Percentiles rank a stretch among this genome's conserved stretches.
These are phyloP conservation scores for Candida endomychidarum DNA, from an alignment of 805 yeast species.

Conservation along the genomic window DNA sequence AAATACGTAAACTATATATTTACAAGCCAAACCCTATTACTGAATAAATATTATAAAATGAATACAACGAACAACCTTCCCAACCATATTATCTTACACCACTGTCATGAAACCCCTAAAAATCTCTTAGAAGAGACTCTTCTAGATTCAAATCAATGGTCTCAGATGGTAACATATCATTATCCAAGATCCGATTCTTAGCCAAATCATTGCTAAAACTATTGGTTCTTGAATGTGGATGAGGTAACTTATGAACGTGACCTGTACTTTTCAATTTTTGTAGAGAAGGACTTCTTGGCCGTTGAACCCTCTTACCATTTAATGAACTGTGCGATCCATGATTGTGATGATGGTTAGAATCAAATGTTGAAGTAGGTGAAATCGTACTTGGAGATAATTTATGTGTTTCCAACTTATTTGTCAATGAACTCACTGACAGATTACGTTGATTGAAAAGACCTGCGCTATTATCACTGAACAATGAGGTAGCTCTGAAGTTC, in stretches of 20 bases:
- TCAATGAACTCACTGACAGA: conserved; percentile 22
- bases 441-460: conserved; percentile 11
- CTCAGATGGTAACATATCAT: conserved; percentile 14
- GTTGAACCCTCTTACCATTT: conserved; percentile 6
- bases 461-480: conserved; percentile 8
- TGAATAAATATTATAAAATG: not conserved
- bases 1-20: not conserved
- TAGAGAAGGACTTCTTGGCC: conserved; percentile 17
- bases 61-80: no score
- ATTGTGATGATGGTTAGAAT: conserved; percentile 3
- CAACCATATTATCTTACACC: not conserved
- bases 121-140: conserved; percentile 4
- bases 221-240: conserved; percentile 9
- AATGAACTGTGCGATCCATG: not conserved
- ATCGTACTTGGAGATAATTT: conserved; percentile 22
- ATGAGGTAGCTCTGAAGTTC: conserved; percentile 10
- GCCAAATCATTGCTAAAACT: conserved; percentile 10
- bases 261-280: conserved; percentile 20
- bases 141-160: conserved; percentile 12
- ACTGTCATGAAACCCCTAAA: not conserved
- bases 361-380: conserved; percentile 11
- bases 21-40: conserved; percentile 5
- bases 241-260: conserved; percentile 22
- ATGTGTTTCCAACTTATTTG: conserved; percentile 29
- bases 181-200: conserved; percentile 5